phyloP scores from a whole-genome alignment of 495 filamentous ascomycete species.

The Daldinia childiae region DNA sequence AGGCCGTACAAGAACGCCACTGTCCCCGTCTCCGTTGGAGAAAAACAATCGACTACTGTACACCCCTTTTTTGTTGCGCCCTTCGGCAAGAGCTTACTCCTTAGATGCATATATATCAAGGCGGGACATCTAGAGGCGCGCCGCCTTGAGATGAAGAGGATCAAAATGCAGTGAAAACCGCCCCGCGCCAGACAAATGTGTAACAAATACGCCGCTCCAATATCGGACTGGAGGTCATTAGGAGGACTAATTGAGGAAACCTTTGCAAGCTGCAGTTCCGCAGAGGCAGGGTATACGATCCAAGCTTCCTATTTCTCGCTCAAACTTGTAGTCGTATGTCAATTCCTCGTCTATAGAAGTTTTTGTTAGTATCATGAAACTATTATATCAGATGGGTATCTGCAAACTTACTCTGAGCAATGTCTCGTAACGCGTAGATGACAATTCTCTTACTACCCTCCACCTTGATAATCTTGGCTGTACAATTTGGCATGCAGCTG shows the following conservation, averaged over 20 bases:
- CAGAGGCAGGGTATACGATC: slow-evolving; percentile 98
- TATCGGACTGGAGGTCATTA: background rate
- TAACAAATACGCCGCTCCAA: slow-evolving; percentile 18
- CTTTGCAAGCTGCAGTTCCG: slow-evolving; percentile 94
- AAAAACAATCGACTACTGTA: slow-evolving; percentile 35
- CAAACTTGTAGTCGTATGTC: slow-evolving; percentile 99
- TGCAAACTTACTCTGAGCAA: slow-evolving; percentile 81
- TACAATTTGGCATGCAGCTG: slow-evolving; percentile 97
- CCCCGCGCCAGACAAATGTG: slow-evolving; percentile 19
- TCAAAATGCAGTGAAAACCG: slow-evolving; percentile 33
- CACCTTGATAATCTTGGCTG: slow-evolving; percentile 99
- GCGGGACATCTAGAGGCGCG: slow-evolving; percentile 18
- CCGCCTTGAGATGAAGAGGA: slow-evolving; percentile 31
- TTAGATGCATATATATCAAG: slow-evolving; percentile 43
- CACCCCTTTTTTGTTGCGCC: slow-evolving; percentile 19
- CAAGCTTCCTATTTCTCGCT: slow-evolving; percentile 91
- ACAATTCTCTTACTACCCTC: slow-evolving; percentile 99
- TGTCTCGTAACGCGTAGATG: slow-evolving; percentile 96
- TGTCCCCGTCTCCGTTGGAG: slow-evolving; percentile 3
- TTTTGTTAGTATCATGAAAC: slow-evolving; percentile 54
- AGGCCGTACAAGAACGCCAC: slow-evolving; percentile 29
- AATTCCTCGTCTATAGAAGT: slow-evolving; percentile 85
- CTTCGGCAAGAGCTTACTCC: slow-evolving; percentile 14
- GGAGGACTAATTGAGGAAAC: slow-evolving; percentile 86
- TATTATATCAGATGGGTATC: background rate